Base-by-base conservation (phyloP, 768 basidiomycete species). In the Mycena filopes region DNA sequence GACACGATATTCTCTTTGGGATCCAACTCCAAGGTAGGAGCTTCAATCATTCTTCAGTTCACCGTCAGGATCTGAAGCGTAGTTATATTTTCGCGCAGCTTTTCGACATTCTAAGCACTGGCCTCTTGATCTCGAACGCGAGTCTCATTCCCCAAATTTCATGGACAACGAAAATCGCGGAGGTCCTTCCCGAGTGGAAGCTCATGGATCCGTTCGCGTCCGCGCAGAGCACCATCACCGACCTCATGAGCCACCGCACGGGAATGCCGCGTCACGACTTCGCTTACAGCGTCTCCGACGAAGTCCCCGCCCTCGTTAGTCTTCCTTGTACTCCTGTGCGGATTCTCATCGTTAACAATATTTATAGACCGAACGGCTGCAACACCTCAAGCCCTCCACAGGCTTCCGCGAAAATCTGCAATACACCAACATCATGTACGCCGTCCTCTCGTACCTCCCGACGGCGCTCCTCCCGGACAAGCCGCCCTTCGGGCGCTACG, bases 191-290 rank as follows among this genome's bases (percentile, higher is more conserved):
- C 21, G 68, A 64, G 20, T 71, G 67, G 67, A 42, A 42, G 54
- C 60, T 71, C 8, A 47, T 60, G 65, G 70, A 71, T 33, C 59
- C 59, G 2, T 36, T 69, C 1, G 64, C 58, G n/a, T 57, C 70
- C 0, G 33, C 51, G 1, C 58, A 74, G 46, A 63, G 65, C 18
- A 76, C 72, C 2, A 69, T 74, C 25, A 47, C 72, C 16, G 75
- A 76, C 49, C 41, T 72, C 5, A 69, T 75, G 55, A 72, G 66
- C 38, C 75, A 76, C 50, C 69, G 75, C 20, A 73, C 73, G 15
- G 75, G 75, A 0, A 28, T 72, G 8, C 75, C 75, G 13, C 68
- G 70, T 2, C 73, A 76, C 33, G 72, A 72, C n/a, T 62, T 66
- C 31, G 40, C 29, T 20, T 70, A 15, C 5, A 29, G 28, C 41